These are phyloP conservation scores for Ochetophila trinervis DNA, from an alignment of 306 rosid genomes.

Conservation along the genomic window DNA sequence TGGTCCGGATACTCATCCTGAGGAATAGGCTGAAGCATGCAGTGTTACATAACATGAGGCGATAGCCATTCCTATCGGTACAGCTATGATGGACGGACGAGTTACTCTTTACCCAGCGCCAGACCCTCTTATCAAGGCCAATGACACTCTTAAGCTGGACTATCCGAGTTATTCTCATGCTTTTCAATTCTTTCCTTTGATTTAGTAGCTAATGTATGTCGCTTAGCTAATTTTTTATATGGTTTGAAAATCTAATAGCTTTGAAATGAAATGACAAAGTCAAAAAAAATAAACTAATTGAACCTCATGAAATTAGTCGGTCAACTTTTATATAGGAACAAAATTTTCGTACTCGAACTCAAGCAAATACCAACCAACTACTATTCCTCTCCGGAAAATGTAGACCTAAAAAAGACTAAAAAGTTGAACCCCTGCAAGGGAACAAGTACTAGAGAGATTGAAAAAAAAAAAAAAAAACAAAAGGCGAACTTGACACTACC, in stretches of 20 bases:
- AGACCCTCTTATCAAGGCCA: conserved; percentile 72
- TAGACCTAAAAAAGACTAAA: no score
- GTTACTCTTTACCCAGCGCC: conserved; percentile 87
- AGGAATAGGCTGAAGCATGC: conserved; percentile 83
- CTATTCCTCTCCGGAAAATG: no score
- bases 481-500: not conserved
- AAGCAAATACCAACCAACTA: no score
- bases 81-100: conserved; percentile 87
- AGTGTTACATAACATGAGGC: conserved; percentile 77
- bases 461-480: not conserved
- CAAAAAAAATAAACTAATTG: no score
- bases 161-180: conserved; percentile 15
- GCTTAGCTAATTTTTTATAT: no score
- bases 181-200: no score
- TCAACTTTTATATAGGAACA: no score
- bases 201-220: no score
- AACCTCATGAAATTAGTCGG: no score
- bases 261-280: no score
- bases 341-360: no score
- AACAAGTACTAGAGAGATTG: not conserved
- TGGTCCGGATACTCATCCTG: conserved; percentile 61
- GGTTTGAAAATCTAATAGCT: no score
- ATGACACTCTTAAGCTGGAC: conserved; percentile 81
- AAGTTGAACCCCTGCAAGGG: not conserved
- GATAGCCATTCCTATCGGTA: conserved; percentile 58